phyloP scores from a whole-genome alignment of 169 alveolate genomes.

The Eimeria praecox region DNA sequence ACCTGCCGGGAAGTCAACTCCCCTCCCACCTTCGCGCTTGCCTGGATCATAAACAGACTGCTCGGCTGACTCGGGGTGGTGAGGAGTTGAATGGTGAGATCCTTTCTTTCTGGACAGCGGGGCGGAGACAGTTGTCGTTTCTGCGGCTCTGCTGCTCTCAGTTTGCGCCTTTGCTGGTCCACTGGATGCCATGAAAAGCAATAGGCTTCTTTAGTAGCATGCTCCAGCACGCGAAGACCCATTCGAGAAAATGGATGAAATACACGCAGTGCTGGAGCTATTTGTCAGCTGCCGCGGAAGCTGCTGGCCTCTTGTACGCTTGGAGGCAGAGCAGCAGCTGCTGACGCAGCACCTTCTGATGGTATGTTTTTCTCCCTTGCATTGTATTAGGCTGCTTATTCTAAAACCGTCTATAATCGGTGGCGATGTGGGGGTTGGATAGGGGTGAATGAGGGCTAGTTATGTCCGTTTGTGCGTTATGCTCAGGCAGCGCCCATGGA shows the following conservation, averaged over 20 bases:
- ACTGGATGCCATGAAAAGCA: constrained; percentile 8
- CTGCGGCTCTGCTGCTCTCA: neutral
- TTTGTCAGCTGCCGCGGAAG: constrained; percentile 81
- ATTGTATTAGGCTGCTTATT: neutral
- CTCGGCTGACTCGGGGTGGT: neutral
- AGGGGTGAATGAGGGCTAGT: neutral
- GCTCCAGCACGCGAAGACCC: constrained; percentile 1
- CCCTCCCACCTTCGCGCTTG: neutral
- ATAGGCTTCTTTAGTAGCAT: neutral
- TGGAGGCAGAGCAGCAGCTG: constrained; percentile 68
- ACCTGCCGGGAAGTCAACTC: neutral
- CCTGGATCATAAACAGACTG: neutral
- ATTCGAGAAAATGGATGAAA: constrained; percentile 56
- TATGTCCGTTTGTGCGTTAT: neutral
- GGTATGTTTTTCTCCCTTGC: neutral
- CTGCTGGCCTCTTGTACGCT: constrained; percentile 77
- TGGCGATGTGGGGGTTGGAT: neutral
- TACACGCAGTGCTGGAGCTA: constrained; percentile 78
- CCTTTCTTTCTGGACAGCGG: neutral
- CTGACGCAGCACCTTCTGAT: constrained; percentile 78
- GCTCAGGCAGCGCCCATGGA: constrained; percentile 71
- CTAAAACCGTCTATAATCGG: neutral
- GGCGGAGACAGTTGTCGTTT: neutral
- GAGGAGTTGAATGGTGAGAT: neutral
- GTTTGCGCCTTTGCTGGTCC: neutral